These are phyloP conservation scores for Phalaenopsis equestris DNA, from an alignment of 106 monocot genomes.

Conservation along the genomic window DNA sequence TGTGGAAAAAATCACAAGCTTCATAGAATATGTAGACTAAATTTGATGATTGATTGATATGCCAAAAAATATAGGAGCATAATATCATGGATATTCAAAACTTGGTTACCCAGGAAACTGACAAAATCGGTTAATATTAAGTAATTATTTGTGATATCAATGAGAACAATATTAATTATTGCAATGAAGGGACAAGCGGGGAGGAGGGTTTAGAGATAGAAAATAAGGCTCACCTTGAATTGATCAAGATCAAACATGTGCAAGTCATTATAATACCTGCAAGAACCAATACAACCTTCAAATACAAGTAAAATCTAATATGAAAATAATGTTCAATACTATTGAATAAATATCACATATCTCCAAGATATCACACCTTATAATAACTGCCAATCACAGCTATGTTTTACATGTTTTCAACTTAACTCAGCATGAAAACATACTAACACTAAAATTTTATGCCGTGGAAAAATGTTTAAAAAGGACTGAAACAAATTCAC, in stretches of 20 bases:
- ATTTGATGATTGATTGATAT: background rate
- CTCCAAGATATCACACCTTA: background rate
- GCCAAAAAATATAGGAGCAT: background rate
- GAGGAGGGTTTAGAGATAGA: background rate
- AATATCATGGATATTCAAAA: background rate
- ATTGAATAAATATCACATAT: background rate
- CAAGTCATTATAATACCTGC: constrained; percentile 91
- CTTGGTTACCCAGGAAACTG: background rate
- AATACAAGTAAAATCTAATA: background rate
- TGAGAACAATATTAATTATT: background rate
- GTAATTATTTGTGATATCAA: background rate
- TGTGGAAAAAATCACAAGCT: background rate
- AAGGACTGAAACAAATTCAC: background rate
- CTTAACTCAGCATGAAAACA: background rate
- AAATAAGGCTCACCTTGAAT: constrained; percentile 56
- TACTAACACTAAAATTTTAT: background rate
- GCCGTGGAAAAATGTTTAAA: background rate
- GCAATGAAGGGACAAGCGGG: background rate
- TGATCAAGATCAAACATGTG: constrained; percentile 90
- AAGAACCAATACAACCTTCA: constrained; percentile 7
- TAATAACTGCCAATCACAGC: background rate
- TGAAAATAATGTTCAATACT: background rate
- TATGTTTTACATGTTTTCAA: background rate
- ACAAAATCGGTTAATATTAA: background rate
- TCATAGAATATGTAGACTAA: background rate